phyloP scores from a whole-genome alignment of 1,139 yeast species.

The Meyerozyma guilliermondii region DNA sequence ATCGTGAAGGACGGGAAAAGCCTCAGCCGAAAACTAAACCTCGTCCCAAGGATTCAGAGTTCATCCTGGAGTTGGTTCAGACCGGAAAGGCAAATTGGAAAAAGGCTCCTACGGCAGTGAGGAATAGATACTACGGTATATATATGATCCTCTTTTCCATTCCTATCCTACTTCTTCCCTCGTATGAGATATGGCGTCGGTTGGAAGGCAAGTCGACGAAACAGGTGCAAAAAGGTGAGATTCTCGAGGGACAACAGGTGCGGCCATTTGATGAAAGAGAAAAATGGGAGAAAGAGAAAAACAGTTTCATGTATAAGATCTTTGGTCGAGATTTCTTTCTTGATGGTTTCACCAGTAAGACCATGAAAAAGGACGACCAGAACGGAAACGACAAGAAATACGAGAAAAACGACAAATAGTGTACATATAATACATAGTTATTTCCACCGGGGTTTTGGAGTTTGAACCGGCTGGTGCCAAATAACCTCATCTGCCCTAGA shows the following conservation, averaged over 20 bases:
- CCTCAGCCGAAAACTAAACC: slow-evolving; percentile 3
- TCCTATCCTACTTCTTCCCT: slow-evolving; percentile 32
- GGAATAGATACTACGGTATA: slow-evolving; percentile 35
- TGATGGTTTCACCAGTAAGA: slow-evolving; percentile 43
- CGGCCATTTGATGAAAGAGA: slow-evolving; percentile 36
- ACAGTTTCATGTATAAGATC: slow-evolving; percentile 32
- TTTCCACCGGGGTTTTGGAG: slow-evolving; percentile 25
- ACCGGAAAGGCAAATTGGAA: slow-evolving; percentile 45
- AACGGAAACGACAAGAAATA: too few species aligned
- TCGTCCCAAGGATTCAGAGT: slow-evolving; percentile 5
- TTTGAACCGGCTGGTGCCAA: slow-evolving; percentile 23
- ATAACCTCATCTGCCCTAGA: slow-evolving; percentile 32
- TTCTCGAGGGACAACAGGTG: slow-evolving; percentile 27
- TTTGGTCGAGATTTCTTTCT: slow-evolving; percentile 43
- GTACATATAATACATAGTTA: slow-evolving; percentile 6
- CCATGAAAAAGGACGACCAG: slow-evolving; percentile 23
- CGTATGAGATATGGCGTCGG: slow-evolving; percentile 33
- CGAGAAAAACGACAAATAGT: slow-evolving; percentile 1
- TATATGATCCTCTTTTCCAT: slow-evolving; percentile 36
- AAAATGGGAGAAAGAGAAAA: slow-evolving; percentile 36
- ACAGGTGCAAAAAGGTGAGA: slow-evolving; percentile 39
- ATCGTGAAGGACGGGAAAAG: slow-evolving; percentile 20
- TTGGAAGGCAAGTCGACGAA: slow-evolving; percentile 40
- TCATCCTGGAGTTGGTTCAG: slow-evolving; percentile 14
- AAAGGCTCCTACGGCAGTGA: slow-evolving; percentile 38